Evolutionary conservation across 2,329 filamentous ascomycete genomes (phyloP).

Genomic region (Pezicula carpinea): DNA sequence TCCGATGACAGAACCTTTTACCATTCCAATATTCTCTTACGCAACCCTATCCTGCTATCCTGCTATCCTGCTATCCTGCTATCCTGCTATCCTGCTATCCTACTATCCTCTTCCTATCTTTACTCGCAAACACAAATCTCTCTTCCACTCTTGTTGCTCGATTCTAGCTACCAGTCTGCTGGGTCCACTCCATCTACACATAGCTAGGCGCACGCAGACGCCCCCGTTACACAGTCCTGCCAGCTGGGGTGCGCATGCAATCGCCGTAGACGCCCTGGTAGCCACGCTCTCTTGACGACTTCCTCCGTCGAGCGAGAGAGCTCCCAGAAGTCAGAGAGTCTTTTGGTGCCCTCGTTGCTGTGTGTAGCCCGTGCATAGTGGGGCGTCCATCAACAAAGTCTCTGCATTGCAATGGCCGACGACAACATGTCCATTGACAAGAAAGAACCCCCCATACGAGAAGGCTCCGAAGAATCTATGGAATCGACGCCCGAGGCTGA

Average conservation of each 20-base stretch:
- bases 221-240: background rate
- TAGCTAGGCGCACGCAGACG: constrained; percentile 3
- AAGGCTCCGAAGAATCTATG: constrained; percentile 58
- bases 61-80: constrained; percentile 19
- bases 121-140: constrained; percentile 1
- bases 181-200: constrained; percentile 2
- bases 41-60: constrained; percentile 14
- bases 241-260: constrained; percentile 18
- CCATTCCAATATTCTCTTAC: constrained; percentile 6
- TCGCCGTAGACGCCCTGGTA: constrained; percentile 14
- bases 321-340: constrained; percentile 30
- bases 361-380: constrained; percentile 2
- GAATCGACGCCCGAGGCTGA: constrained; percentile 55
- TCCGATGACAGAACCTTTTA: constrained; percentile 14
- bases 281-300: constrained; percentile 9
- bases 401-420: constrained; percentile 48
- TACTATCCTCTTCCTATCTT: constrained; percentile 15
- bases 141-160: too few relatives aligned
- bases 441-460: constrained; percentile 49
- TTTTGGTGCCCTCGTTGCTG: constrained; percentile 18
- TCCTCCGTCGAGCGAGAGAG: constrained; percentile 23
- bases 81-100: constrained; percentile 10
- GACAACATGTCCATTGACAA: constrained; percentile 65
- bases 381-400: background rate
- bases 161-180: constrained; percentile 15